phyloP scores from a whole-genome alignment of 2,329 filamentous ascomycete genomes.

The Cytospora leucostoma region DNA sequence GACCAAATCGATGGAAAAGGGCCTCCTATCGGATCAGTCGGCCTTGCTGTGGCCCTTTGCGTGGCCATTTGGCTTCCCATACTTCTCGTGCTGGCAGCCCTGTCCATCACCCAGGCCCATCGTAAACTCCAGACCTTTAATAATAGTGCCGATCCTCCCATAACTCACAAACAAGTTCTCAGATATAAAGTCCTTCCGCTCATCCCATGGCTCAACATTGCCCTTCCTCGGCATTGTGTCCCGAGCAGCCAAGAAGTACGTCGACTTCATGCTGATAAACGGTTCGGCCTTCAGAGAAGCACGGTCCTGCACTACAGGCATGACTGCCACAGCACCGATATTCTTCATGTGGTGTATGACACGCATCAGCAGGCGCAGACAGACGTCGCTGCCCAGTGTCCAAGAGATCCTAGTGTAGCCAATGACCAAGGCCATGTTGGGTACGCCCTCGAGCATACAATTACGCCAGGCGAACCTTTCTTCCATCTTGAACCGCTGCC shows the following conservation, averaged over 20 bases:
- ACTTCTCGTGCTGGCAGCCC: no score
- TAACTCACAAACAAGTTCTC: constrained; percentile 14
- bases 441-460: constrained; percentile 66
- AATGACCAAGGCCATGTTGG: constrained; percentile 60
- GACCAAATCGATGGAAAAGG: no score
- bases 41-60: background rate
- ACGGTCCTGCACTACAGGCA: constrained; percentile 20
- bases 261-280: constrained; percentile 25
- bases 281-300: constrained; percentile 12
- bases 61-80: background rate
- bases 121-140: constrained; percentile 20
- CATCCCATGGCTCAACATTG: constrained; percentile 21
- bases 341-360: constrained; percentile 52
- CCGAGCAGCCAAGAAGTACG: constrained; percentile 21
- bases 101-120: background rate
- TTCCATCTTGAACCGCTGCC: constrained; percentile 47
- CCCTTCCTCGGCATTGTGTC: constrained; percentile 22
- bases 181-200: constrained; percentile 19
- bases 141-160: constrained; percentile 12
- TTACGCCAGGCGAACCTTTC: constrained; percentile 64
- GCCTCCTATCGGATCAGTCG: background rate
- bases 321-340: constrained; percentile 28
- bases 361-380: constrained; percentile 49
- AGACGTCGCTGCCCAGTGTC: constrained; percentile 65
- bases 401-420: constrained; percentile 68